These are phyloP conservation scores for Candida fluviatilis DNA, from an alignment of 805 yeast genomes.

Conservation along the genomic window DNA sequence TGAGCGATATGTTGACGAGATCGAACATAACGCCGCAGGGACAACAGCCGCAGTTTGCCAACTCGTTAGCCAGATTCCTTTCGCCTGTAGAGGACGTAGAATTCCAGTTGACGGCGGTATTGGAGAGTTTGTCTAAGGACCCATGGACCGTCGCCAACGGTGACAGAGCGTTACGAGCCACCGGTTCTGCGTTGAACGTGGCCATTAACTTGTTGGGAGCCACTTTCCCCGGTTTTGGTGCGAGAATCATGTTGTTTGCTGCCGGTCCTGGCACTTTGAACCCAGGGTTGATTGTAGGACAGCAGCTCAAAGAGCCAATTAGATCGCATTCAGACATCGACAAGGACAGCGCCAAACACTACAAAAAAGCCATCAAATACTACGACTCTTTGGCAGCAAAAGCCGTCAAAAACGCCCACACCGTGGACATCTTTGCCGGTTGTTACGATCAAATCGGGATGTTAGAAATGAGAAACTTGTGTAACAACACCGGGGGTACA, in stretches of 20 bases:
- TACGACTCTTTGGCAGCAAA: slow-evolving; percentile 72
- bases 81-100: slow-evolving; percentile 75
- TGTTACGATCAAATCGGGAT: slow-evolving; percentile 95
- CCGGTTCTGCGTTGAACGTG: slow-evolving; percentile 87
- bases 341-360: slow-evolving; percentile 81
- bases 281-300: slow-evolving; percentile 92
- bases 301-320: slow-evolving; percentile 89
- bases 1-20: slow-evolving; percentile 47
- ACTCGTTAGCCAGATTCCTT: slow-evolving; percentile 55
- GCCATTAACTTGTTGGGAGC: slow-evolving; percentile 81
- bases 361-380: slow-evolving; percentile 78
- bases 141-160: slow-evolving; percentile 88
- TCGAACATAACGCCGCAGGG: slow-evolving; percentile 24
- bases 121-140: slow-evolving; percentile 74
- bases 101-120: slow-evolving; percentile 71
- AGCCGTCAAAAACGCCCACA: slow-evolving; percentile 67
- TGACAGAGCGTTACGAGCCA: slow-evolving; percentile 82
- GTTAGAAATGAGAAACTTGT: slow-evolving; percentile 84
- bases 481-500: slow-evolving; percentile 88
- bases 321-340: slow-evolving; percentile 97
- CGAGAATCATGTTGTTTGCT: slow-evolving; percentile 83
- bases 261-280: slow-evolving; percentile 94
- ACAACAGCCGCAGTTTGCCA: slow-evolving; percentile 22
- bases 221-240: slow-evolving; percentile 79
- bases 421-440: slow-evolving; percentile 89